Percentiles rank a stretch among this genome's conserved stretches.
Conservation (phyloP, 768 basidiomycete species). For the Termitomyces sp. region DNA sequence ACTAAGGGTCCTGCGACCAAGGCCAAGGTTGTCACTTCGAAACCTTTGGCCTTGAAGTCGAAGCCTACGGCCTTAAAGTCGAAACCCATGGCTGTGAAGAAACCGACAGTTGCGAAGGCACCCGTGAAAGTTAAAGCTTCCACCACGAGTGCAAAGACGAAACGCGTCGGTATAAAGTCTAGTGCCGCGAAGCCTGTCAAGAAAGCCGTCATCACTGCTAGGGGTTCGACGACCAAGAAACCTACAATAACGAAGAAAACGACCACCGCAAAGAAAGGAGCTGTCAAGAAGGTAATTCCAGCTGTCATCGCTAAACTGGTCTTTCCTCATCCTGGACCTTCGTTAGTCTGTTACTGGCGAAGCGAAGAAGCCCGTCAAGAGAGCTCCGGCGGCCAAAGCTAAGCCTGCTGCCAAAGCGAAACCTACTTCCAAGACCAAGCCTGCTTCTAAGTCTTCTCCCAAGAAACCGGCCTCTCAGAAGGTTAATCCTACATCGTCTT, state of each 20-base stretch:
- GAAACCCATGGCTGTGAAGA: not conserved
- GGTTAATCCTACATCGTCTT: slow-evolving; percentile 4
- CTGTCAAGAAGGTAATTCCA: slow-evolving; percentile 52
- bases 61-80: too few species aligned
- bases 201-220: slow-evolving; percentile 20
- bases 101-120: slow-evolving; percentile 7
- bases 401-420: slow-evolving; percentile 20
- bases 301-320: not conserved
- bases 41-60: slow-evolving; percentile 14
- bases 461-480: slow-evolving; percentile 19
- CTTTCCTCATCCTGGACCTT: not conserved
- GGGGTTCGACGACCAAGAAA: slow-evolving; percentile 21
- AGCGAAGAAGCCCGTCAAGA: slow-evolving; percentile 27
- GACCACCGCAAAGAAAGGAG: slow-evolving; percentile 35
- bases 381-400: slow-evolving; percentile 13
- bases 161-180: slow-evolving; percentile 13
- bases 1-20: slow-evolving; percentile 25
- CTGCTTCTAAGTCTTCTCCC: slow-evolving; percentile 16
- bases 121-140: slow-evolving; percentile 23
- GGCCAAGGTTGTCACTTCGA: slow-evolving; percentile 16
- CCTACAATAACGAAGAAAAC: slow-evolving; percentile 20
- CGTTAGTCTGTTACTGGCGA: slow-evolving; percentile 32
- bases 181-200: slow-evolving; percentile 11
- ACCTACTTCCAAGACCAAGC: slow-evolving; percentile 24
- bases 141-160: slow-evolving; percentile 21